These are phyloP conservation scores for Xylariaceae sp. DNA, from an alignment of 2,329 filamentous ascomycete species.

Conservation along the genomic window DNA sequence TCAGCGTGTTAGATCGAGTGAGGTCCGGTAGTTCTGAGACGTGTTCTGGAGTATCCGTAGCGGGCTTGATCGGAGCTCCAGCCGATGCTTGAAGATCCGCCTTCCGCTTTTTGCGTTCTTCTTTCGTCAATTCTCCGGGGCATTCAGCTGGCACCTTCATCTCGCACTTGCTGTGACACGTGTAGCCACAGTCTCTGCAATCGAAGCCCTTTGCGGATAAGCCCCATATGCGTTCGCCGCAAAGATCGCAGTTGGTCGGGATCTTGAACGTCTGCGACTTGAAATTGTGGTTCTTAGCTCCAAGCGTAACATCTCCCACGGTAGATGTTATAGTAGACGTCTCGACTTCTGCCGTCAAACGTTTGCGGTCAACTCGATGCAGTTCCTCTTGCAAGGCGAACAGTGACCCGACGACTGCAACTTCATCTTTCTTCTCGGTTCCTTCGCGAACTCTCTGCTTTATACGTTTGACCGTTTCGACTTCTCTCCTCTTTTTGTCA, in stretches of 20 bases:
- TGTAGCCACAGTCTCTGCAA: constrained; percentile 94
- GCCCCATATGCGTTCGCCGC: constrained; percentile 95
- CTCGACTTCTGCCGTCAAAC: constrained; percentile 86
- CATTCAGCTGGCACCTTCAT: constrained; percentile 98
- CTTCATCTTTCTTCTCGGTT: constrained; percentile 82
- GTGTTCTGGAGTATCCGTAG: constrained; percentile 43
- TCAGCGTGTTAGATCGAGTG: constrained; percentile 81
- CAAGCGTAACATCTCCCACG: constrained; percentile 87
- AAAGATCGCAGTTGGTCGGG: constrained; percentile 95
- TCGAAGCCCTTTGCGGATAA: constrained; percentile 94
- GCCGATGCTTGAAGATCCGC: constrained; percentile 75
- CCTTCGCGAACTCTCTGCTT: constrained; percentile 76
- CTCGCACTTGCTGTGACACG: constrained; percentile 97
- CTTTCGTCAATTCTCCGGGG: constrained; percentile 87
- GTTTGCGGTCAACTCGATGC: constrained; percentile 76
- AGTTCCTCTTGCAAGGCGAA: constrained; percentile 80
- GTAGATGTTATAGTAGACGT: constrained; percentile 85
- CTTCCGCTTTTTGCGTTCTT: constrained; percentile 93
- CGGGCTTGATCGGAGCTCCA: constrained; percentile 51
- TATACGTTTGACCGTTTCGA: constrained; percentile 68
- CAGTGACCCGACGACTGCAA: constrained; percentile 74
- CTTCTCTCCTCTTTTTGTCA: constrained; percentile 79
- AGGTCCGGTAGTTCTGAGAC: constrained; percentile 62
- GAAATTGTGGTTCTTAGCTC: constrained; percentile 94
- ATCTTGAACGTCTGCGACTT: constrained; percentile 99